A percentile compares a stretch with the other conserved stretches of the same genome.
Evolutionary conservation across 257 asterid genomes (phyloP).

Genomic region (Nicotiana obtusifolia): DNA sequence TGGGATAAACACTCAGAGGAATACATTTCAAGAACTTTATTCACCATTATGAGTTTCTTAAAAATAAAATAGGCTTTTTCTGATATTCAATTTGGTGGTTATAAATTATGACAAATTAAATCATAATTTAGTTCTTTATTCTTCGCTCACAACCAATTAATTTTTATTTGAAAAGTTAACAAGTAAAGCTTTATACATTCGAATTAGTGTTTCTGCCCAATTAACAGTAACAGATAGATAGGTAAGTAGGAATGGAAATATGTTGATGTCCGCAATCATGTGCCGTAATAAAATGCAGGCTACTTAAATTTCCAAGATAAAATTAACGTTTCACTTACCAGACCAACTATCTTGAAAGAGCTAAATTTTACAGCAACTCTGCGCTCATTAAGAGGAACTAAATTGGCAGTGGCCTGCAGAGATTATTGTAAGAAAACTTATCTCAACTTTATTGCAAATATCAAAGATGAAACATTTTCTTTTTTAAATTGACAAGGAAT

Average conservation of each 20-base stretch:
- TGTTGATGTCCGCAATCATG: background rate
- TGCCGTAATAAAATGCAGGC: background rate
- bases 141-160: too few species aligned
- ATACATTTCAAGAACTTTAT: too few species aligned
- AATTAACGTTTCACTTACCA: constrained; percentile 37
- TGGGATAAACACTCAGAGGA: too few species aligned
- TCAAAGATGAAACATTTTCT: too few species aligned
- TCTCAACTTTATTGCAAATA: background rate
- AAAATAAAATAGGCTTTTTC: too few species aligned
- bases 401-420: constrained; percentile 53
- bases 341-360: constrained; percentile 49
- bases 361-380: constrained; percentile 51
- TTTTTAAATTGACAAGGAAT: background rate
- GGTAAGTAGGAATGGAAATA: background rate
- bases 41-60: too few species aligned
- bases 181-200: background rate
- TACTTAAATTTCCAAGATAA: background rate
- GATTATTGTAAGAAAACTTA: background rate
- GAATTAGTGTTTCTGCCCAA: background rate
- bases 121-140: too few species aligned
- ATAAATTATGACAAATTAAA: too few species aligned
- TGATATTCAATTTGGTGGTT: too few species aligned
- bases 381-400: constrained; percentile 12
- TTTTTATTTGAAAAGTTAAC: background rate
- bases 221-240: background rate